A percentile compares a stretch with the other conserved stretches of the same genome.
These are phyloP conservation scores for Venturia asperata DNA, from an alignment of 2,329 filamentous ascomycete species.

Conservation along the genomic window DNA sequence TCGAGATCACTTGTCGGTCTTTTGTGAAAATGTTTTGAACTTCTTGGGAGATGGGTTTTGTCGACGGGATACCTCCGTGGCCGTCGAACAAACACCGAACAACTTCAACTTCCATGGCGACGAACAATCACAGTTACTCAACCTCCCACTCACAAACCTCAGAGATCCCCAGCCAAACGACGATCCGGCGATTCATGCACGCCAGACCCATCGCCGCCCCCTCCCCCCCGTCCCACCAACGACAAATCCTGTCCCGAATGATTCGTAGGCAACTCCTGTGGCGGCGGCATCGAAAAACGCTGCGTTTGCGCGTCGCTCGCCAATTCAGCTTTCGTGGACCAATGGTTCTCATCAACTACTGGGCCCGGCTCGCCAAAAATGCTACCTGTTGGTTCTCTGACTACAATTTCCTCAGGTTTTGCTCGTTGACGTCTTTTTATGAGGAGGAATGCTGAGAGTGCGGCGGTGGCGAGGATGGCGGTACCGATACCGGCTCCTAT, in stretches of 20 bases:
- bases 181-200: background rate
- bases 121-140: no score
- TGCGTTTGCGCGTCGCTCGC: background rate
- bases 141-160: no score
- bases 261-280: background rate
- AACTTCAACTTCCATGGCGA: no score
- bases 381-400: background rate
- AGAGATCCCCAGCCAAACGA: background rate
- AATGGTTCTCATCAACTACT: background rate
- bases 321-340: constrained; percentile 1
- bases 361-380: background rate
- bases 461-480: background rate
- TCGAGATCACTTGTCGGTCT: no score
- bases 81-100: no score
- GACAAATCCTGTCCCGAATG: background rate
- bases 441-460: background rate
- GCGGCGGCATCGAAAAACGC: background rate
- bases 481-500: background rate
- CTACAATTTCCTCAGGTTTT: background rate
- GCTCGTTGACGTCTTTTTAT: background rate
- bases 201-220: background rate
- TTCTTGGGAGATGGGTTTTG: no score
- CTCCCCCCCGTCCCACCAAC: background rate
- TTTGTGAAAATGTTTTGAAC: no score
- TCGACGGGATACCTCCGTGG: no score